Percentiles rank a stretch among this genome's conserved stretches.
Evolutionary conservation across 2,329 filamentous ascomycete genomes (phyloP).

Genomic region (Elsinoe ampelina): DNA sequence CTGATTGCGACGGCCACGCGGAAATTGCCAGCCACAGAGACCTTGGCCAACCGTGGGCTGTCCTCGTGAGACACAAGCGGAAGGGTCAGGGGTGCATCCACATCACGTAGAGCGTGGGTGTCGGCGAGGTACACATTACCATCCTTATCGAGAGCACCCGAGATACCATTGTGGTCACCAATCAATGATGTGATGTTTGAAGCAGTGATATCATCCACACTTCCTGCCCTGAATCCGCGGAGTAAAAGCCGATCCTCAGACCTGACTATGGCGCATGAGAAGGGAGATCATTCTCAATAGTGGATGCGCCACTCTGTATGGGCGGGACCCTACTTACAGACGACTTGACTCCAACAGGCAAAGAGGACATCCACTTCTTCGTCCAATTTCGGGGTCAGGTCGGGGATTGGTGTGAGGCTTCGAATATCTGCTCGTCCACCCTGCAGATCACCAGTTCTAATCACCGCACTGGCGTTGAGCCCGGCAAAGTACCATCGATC

Average conservation of each 20-base stretch:
- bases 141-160: slow-evolving; percentile 21
- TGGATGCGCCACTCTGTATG: slow-evolving; percentile 10
- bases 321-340: slow-evolving; percentile 15
- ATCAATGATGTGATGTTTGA: slow-evolving; percentile 15
- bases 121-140: slow-evolving; percentile 21
- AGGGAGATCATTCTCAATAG: slow-evolving; percentile 15
- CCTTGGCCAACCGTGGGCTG: slow-evolving; percentile 19
- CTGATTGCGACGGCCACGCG: slow-evolving; percentile 23
- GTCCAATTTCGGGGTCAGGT: background rate
- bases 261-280: slow-evolving; percentile 9
- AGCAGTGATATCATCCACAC: slow-evolving; percentile 8
- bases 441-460: background rate
- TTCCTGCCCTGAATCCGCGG: slow-evolving; percentile 14
- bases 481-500: slow-evolving; percentile 11
- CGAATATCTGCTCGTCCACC: background rate
- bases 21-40: slow-evolving; percentile 24
- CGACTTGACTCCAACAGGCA: slow-evolving; percentile 26
- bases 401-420: slow-evolving; percentile 6
- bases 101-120: background rate
- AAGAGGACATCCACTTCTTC: slow-evolving; percentile 20
- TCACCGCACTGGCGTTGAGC: slow-evolving; percentile 7
- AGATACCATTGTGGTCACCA: slow-evolving; percentile 27
- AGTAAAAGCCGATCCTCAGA: slow-evolving; percentile 4
- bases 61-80: slow-evolving; percentile 12
- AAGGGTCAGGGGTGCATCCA: background rate